These are phyloP conservation scores for Dipodascus albidus DNA, from an alignment of 805 yeast species.

Conservation along the genomic window DNA sequence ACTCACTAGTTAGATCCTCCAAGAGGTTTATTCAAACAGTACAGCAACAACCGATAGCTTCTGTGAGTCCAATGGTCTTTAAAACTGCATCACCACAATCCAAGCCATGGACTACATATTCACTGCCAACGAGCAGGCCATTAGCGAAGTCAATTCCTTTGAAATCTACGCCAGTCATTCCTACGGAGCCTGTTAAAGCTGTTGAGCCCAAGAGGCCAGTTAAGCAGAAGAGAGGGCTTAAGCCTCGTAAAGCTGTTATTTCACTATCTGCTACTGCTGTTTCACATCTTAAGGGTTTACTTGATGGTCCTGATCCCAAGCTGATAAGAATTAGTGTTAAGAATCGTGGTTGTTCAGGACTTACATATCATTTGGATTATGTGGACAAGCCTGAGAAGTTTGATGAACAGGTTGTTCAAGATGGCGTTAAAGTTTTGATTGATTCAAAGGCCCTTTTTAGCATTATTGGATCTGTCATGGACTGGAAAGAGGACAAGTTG, in stretches of 20 bases:
- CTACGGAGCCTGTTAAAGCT: not conserved
- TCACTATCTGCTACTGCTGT: slow-evolving; percentile 70
- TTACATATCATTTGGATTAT: slow-evolving; percentile 83
- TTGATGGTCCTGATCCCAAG: slow-evolving; percentile 78
- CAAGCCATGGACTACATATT: not conserved
- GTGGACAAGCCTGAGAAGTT: slow-evolving; percentile 87
- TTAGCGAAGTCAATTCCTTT: not conserved
- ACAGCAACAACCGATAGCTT: slow-evolving; percentile 2
- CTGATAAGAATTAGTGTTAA: slow-evolving; percentile 87
- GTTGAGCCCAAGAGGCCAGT: not conserved
- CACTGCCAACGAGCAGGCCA: slow-evolving; percentile 1
- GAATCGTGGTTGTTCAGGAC: slow-evolving; percentile 94
- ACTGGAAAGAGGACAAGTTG: slow-evolving; percentile 91
- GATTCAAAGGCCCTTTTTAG: slow-evolving; percentile 95
- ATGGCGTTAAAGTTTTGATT: slow-evolving; percentile 82
- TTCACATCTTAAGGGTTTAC: slow-evolving; percentile 50
- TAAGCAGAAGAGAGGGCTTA: slow-evolving; percentile 37
- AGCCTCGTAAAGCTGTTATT: slow-evolving; percentile 85
- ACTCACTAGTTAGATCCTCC: slow-evolving; percentile 1
- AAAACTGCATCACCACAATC: not conserved
- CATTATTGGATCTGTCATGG: slow-evolving; percentile 97
- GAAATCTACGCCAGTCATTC: not conserved
- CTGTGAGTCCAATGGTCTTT: not conserved
- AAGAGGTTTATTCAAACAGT: slow-evolving; percentile 1
- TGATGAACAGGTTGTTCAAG: slow-evolving; percentile 85